phyloP scores from a whole-genome alignment of 2,329 filamentous ascomycete genomes.

The Ceratocystiopsis brevicomis region DNA sequence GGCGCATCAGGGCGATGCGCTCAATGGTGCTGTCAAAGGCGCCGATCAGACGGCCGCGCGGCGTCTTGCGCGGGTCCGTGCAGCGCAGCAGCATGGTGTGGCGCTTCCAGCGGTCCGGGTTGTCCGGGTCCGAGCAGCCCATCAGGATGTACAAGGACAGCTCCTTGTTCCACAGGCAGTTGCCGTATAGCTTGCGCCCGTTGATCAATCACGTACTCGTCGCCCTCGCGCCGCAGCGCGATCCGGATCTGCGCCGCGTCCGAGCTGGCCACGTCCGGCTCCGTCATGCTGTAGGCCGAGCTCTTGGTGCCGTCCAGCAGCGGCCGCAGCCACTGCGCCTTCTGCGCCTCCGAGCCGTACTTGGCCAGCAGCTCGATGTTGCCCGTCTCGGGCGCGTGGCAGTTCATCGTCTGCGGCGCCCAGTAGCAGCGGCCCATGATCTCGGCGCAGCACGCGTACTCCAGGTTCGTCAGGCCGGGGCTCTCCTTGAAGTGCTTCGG shows the following conservation, averaged over 20 bases:
- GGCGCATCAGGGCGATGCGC: conserved; percentile 77
- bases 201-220: conserved; percentile 95
- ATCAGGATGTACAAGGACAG: conserved; percentile 92
- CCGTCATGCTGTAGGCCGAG: conserved; percentile 86
- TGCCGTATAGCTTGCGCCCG: conserved; percentile 98
- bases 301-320: conserved; percentile 71
- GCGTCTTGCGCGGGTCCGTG: conserved; percentile 77
- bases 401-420: conserved; percentile 78
- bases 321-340: conserved; percentile 64
- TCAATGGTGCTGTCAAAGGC: conserved; percentile 90
- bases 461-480: conserved; percentile 81
- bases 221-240: conserved; percentile 61
- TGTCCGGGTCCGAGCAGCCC: conserved; percentile 69
- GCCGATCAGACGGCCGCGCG: conserved; percentile 71
- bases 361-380: conserved; percentile 94
- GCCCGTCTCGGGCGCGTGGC: conserved; percentile 75
- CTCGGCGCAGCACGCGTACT: conserved; percentile 96
- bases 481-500: conserved; percentile 91
- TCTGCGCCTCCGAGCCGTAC: conserved; percentile 73
- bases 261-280: conserved; percentile 70
- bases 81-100: conserved; percentile 86
- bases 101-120: conserved; percentile 64
- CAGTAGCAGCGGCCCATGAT: conserved; percentile 69
- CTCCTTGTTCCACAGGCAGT: conserved; percentile 77
- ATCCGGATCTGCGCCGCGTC: conserved; percentile 90